Conservation (phyloP, 495 filamentous ascomycete genomes). For the Halenospora varia region DNA sequence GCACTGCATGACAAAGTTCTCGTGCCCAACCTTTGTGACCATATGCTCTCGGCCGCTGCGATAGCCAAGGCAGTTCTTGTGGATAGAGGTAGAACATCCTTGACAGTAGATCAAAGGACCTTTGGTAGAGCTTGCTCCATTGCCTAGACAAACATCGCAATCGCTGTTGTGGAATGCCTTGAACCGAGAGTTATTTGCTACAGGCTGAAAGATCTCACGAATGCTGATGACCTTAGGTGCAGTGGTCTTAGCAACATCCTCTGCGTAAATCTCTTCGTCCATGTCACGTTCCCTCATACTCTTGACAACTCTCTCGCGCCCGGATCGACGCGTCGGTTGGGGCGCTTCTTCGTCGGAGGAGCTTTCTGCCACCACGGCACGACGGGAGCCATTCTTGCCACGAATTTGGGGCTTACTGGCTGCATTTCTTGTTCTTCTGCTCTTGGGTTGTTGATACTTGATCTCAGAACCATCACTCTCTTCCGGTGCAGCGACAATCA, state of each 20-base stretch:
- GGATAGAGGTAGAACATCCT: slow-evolving; percentile 80
- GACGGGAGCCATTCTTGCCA: slow-evolving; percentile 4
- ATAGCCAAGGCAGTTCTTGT: slow-evolving; percentile 75
- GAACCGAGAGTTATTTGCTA: slow-evolving; percentile 57
- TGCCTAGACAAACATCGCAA: slow-evolving; percentile 68
- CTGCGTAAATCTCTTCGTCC: slow-evolving; percentile 48
- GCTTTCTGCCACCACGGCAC: neutral
- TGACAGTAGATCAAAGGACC: slow-evolving; percentile 78
- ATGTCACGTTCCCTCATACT: slow-evolving; percentile 65
- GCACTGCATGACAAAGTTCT: slow-evolving; percentile 86
- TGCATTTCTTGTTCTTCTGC: neutral
- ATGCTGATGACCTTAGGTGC: slow-evolving; percentile 54
- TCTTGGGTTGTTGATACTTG: slow-evolving; percentile 11
- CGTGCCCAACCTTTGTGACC: slow-evolving; percentile 82
- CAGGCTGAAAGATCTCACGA: slow-evolving; percentile 61
- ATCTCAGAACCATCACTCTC: slow-evolving; percentile 25
- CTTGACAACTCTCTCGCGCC: slow-evolving; percentile 37
- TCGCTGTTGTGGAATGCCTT: slow-evolving; percentile 56
- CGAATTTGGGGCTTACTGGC: neutral
- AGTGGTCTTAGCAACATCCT: slow-evolving; percentile 47
- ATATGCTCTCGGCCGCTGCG: slow-evolving; percentile 74
- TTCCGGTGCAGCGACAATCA: slow-evolving; percentile 28
- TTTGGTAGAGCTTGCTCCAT: slow-evolving; percentile 49
- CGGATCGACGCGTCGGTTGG: slow-evolving; percentile 45
- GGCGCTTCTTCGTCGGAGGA: slow-evolving; percentile 25